phyloP scores from a whole-genome alignment of 306 rosid genomes.

The Cucumis melo region DNA sequence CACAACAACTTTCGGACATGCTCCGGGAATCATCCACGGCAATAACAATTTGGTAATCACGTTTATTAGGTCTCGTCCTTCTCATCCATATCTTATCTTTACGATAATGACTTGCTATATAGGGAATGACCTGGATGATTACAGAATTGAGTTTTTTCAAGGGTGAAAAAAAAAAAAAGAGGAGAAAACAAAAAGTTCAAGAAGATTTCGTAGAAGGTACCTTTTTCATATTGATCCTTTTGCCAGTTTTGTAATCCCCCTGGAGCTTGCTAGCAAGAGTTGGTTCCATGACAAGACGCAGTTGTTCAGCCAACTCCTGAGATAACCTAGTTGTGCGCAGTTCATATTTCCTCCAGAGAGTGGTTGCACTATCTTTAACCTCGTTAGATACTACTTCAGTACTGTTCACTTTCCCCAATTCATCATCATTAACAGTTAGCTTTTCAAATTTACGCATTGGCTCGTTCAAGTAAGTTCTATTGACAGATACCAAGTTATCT shows the following conservation, averaged over 20 bases:
- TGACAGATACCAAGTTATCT: conserved; percentile 50
- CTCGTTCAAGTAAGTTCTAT: conserved; percentile 35
- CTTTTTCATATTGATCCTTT: conserved; percentile 89
- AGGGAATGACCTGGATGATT: conserved; percentile 54
- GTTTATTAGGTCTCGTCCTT: conserved; percentile 83
- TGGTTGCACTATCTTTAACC: conserved; percentile 29
- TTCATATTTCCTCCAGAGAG: conserved; percentile 68
- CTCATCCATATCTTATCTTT: conserved; percentile 92
- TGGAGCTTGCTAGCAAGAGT: conserved; percentile 82
- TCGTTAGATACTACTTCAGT: conserved; percentile 24
- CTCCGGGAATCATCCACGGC: conserved; percentile 93
- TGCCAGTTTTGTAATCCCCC: conserved; percentile 91
- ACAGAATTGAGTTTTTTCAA: neutral
- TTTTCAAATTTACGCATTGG: conserved; percentile 24
- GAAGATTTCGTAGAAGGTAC: conserved; percentile 14
- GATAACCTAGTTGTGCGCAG: conserved; percentile 60
- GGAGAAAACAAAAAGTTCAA: neutral
- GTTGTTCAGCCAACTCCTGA: conserved; percentile 79
- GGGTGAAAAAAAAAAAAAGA: neutral
- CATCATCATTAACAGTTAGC: conserved; percentile 43
- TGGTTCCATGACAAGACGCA: conserved; percentile 90
- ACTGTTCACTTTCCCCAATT: conserved; percentile 54
- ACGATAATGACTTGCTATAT: conserved; percentile 65
- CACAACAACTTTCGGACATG: conserved; percentile 72
- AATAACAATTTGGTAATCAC: conserved; percentile 86